Evolutionary conservation across 768 basidiomycete genomes (phyloP), one percentile per base, ranked within the genome.

Genomic region (Mycena leptocephala): DNA sequence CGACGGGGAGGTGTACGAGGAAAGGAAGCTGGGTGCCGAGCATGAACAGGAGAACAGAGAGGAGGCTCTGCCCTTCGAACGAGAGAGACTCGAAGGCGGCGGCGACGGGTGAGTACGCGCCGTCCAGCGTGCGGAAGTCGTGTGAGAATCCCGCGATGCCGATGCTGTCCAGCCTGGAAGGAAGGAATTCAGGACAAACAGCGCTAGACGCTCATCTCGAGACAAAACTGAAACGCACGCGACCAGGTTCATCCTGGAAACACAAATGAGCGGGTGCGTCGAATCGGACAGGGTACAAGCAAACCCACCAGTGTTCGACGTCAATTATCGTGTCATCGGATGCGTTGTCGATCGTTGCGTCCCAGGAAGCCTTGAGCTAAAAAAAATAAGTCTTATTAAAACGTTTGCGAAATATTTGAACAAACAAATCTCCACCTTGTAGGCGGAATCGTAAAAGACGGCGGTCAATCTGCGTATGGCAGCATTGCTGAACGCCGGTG

Each of bases 101-200:
- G 3, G 80, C 77, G 14, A 86, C 83, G 1, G 79, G 48, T 5
- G 81, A 59, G 2, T 28, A 46, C 66, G 86, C 83, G 18, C 88
- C 87, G 5, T 85, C 83, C 20, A 90, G 82, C 0, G 85, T 79
- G 14, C 84, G 84, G 66, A 90, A 89, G 73, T 88, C 84, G 79
- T 89, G 87, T 14, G 87, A 85, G 78, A 90, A 88, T 1, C 88
- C 85, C 6, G 87, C 87, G 56, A 87, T 85, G 13, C 89, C 88
- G 68, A 89, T 85, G 63, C 82, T 85, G 74, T 90, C 89, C 6
- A 90, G 81, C 3, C 87, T 88, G 22, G 11, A 43, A 43, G 26
- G 43, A 43, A 30, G 24, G n/a, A 20, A 43, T 43, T 24, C 11
- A 35, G 5, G 22, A 10, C 2, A 43, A n/a, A n/a, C n/a, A n/a